phyloP scores from a whole-genome alignment of 2,329 filamentous ascomycete genomes.

The Microcyclospora tardicrescens region DNA sequence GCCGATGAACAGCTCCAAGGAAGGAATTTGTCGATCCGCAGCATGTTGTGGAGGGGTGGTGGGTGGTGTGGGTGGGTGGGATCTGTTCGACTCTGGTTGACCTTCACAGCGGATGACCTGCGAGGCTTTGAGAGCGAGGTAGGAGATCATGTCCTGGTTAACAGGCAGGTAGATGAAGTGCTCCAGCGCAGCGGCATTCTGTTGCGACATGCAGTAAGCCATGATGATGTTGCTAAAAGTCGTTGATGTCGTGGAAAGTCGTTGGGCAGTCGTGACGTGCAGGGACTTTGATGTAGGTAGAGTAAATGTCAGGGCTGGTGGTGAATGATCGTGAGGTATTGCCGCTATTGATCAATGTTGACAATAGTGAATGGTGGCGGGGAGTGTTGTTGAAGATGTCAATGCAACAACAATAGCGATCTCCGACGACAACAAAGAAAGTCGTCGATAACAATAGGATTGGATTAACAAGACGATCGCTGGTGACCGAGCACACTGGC shows the following conservation, averaged over 20 bases:
- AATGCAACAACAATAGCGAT: slow-evolving; percentile 1
- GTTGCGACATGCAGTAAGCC: slow-evolving; percentile 32
- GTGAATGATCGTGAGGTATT: too few relatives aligned
- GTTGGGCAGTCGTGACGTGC: too few relatives aligned
- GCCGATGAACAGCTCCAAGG: slow-evolving; percentile 80
- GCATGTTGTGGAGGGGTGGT: slow-evolving; percentile 43
- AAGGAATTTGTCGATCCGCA: slow-evolving; percentile 47
- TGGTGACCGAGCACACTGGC: slow-evolving; percentile 4
- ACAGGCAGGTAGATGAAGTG: slow-evolving; percentile 70
- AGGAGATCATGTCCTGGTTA: slow-evolving; percentile 61
- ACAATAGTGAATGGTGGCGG: slow-evolving; percentile 1
- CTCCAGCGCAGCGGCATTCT: slow-evolving; percentile 63
- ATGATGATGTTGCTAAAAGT: slow-evolving; percentile 21
- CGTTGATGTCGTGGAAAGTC: slow-evolving; percentile 3
- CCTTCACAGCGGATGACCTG: slow-evolving; percentile 69
- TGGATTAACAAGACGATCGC: slow-evolving; percentile 1
- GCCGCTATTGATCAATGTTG: too few relatives aligned
- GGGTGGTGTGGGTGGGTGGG: slow-evolving; percentile 46
- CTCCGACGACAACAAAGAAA: slow-evolving; percentile 1
- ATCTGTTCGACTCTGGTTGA: slow-evolving; percentile 29
- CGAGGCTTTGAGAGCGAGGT: slow-evolving; percentile 60
- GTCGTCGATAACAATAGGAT: slow-evolving; percentile 3
- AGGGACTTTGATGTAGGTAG: too few relatives aligned
- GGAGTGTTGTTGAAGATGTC: slow-evolving; percentile 3
- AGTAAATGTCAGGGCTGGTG: too few relatives aligned